Conservation (phyloP, 2,329 filamentous ascomycete species). For the Cephalotrichum gorgonifer region DNA sequence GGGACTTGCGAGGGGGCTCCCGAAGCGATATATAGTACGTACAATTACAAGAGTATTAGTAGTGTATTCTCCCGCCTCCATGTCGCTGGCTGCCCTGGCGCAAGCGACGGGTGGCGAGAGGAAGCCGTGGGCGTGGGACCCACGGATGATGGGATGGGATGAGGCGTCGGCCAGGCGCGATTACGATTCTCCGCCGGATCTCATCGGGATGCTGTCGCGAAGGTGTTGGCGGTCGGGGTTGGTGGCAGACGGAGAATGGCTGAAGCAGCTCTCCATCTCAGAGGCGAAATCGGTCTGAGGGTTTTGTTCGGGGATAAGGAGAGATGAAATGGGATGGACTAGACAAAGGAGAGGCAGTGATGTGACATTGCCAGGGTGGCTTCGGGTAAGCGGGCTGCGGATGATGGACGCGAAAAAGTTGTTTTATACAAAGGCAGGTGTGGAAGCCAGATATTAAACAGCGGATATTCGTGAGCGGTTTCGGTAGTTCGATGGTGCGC, state of each 20-base stretch:
- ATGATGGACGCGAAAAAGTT: background rate
- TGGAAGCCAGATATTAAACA: background rate
- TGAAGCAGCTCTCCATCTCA: constrained; percentile 4
- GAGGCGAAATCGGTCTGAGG: background rate
- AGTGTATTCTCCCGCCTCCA: constrained; percentile 54
- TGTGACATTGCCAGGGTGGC: background rate
- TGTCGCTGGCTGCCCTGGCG: constrained; percentile 26
- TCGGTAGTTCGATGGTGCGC: background rate
- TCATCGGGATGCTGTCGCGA: background rate
- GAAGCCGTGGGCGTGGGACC: constrained; percentile 1
- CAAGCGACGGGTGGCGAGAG: constrained; percentile 1
- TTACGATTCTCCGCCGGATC: background rate
- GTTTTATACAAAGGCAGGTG: too few relatives aligned
- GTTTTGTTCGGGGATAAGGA: background rate
- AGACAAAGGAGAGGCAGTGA: background rate
- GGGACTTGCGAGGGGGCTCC: background rate
- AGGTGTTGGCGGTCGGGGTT: background rate
- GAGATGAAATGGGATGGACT: background rate
- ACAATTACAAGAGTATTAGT: constrained; percentile 52
- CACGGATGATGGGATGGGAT: background rate
- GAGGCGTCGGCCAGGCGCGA: background rate
- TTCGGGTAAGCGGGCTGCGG: background rate
- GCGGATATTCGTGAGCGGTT: background rate
- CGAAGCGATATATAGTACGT: constrained; percentile 18
- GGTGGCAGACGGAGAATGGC: background rate